Conservation (phyloP, 495 filamentous ascomycete genomes). For the Gamarada debralockiae region DNA sequence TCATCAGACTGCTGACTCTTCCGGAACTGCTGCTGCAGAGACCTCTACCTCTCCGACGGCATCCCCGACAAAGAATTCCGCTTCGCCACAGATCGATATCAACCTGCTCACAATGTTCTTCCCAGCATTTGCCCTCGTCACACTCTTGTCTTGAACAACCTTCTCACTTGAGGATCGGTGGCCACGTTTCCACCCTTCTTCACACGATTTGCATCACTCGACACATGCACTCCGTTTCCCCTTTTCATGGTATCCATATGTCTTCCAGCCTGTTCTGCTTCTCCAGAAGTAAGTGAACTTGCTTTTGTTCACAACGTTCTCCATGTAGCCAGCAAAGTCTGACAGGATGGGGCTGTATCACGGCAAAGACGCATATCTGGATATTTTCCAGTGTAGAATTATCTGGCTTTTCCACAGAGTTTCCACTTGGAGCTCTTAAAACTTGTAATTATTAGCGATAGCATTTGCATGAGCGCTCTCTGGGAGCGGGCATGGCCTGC, state of each 20-base stretch:
- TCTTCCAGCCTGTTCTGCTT: too few relatives aligned
- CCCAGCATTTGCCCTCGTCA: neutral
- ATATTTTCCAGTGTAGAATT: neutral
- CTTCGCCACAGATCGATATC: neutral
- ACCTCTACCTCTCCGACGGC: neutral
- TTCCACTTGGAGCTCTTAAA: neutral
- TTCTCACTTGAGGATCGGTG: too few relatives aligned
- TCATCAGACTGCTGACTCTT: slow-evolving; percentile 7
- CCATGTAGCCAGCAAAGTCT: neutral
- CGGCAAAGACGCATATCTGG: neutral
- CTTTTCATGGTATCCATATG: too few relatives aligned
- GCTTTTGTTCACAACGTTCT: too few relatives aligned
- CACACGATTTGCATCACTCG: too few relatives aligned
- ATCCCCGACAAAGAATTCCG: neutral
- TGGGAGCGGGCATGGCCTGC: slow-evolving; percentile 1
- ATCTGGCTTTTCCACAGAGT: neutral
- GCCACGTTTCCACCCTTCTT: too few relatives aligned
- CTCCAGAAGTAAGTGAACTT: too few relatives aligned
- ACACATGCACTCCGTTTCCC: too few relatives aligned
- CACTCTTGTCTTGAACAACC: neutral
- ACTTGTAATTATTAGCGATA: neutral
- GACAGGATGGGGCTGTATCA: neutral
- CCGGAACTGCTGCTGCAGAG: slow-evolving; percentile 1
- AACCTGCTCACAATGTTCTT: neutral
- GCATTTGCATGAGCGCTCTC: slow-evolving; percentile 5